A percentile compares a stretch with the other conserved stretches of the same genome.
Conservation (phyloP, 1,284 basidiomycete genomes). For the Thelephora terrestris region DNA sequence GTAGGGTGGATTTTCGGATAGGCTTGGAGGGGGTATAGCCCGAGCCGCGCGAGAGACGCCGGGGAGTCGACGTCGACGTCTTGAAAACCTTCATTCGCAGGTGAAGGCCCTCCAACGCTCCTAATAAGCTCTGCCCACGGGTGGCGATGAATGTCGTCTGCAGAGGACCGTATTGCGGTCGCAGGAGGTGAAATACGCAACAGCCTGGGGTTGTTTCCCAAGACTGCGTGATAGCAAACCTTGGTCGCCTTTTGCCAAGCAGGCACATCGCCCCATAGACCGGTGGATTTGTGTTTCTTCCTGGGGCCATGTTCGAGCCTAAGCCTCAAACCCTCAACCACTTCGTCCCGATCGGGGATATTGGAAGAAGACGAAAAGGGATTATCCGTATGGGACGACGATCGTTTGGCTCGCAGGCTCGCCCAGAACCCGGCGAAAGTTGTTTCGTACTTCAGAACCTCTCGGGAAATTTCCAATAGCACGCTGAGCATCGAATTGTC, state of each 20-base stretch:
- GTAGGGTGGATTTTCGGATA: conserved; percentile 39
- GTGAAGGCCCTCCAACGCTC: neutral
- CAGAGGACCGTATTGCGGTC: conserved; percentile 3
- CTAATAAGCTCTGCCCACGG: neutral
- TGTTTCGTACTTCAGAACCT: conserved; percentile 39
- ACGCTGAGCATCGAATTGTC: conserved; percentile 45
- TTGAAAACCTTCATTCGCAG: neutral
- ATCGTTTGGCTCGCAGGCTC: conserved; percentile 17
- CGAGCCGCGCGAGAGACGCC: neutral
- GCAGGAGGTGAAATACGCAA: neutral
- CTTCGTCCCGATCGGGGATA: conserved; percentile 6
- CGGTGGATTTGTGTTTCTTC: conserved; percentile 13
- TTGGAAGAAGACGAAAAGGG: conserved; percentile 4
- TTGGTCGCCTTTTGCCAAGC: conserved; percentile 36
- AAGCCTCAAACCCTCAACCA: conserved; percentile 17
- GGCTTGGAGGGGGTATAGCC: conserved; percentile 7
- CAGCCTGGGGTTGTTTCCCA: conserved; percentile 29
- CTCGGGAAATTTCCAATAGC: conserved; percentile 48
- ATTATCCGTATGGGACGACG: conserved; percentile 14
- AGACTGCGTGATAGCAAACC: conserved; percentile 39
- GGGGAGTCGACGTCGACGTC: neutral
- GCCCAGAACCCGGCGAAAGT: conserved; percentile 28
- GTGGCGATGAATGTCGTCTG: neutral
- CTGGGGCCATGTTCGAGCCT: conserved; percentile 17
- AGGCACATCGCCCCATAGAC: conserved; percentile 38